Evolutionary conservation across 345 rosid species (phyloP).

Genomic region (Eucalyptus erythrocorys): DNA sequence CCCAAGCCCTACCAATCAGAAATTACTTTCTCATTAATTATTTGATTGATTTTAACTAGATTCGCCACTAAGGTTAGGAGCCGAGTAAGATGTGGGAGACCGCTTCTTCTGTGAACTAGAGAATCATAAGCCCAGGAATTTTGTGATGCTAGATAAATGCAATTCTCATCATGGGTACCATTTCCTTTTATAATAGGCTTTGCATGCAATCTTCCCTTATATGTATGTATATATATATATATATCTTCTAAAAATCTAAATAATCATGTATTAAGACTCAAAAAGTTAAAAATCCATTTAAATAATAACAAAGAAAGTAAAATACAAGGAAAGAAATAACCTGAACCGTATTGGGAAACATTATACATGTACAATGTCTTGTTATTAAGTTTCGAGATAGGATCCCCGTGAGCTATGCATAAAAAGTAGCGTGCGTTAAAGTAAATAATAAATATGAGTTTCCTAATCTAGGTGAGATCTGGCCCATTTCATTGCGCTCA

Average conservation of each 20-base stretch:
- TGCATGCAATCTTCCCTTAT: not conserved
- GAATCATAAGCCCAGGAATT: too few relatives aligned
- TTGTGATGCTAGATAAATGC: not conserved
- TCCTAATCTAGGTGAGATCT: too few relatives aligned
- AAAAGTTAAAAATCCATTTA: not conserved
- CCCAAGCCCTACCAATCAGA: not conserved
- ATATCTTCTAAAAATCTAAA: too few relatives aligned
- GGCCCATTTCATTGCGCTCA: too few relatives aligned
- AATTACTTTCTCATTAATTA: not conserved
- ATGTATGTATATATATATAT: too few relatives aligned
- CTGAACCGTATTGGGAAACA: too few relatives aligned
- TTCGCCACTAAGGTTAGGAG: not conserved
- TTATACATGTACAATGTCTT: too few relatives aligned
- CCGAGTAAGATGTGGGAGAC: rapidly evolving
- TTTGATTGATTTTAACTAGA: not conserved
- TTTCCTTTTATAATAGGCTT: not conserved
- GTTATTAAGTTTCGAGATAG: too few relatives aligned
- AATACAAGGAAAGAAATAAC: too few relatives aligned
- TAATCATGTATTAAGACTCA: not conserved
- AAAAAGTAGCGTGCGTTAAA: too few relatives aligned
- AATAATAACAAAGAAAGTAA: not conserved
- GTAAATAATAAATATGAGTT: too few relatives aligned
- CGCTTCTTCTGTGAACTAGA: not conserved
- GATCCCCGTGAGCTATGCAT: too few relatives aligned
- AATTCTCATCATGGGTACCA: not conserved